Conservation (phyloP, 2,329 filamentous ascomycete genomes). For the Beauveria australis region DNA sequence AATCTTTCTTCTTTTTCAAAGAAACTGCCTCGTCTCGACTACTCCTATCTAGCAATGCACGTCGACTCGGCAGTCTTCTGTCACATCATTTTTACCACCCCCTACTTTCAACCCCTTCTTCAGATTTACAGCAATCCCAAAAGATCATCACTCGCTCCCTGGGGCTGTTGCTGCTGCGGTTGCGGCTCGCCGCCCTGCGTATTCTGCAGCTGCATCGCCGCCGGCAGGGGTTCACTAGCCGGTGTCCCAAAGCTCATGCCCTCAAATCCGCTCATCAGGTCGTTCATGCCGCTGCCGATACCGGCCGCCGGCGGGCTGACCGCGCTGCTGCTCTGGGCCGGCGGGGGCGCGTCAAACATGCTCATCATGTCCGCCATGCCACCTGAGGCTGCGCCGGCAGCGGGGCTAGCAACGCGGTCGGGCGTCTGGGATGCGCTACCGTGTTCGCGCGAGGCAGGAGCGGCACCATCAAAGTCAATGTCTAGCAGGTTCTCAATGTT, state of each 20-base stretch:
- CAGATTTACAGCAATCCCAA: constrained; percentile 32
- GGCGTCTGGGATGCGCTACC: constrained; percentile 51
- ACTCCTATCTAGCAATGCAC: not conserved
- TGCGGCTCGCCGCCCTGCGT: constrained; percentile 20
- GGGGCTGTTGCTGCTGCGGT: constrained; percentile 29
- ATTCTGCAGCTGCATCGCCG: constrained; percentile 47
- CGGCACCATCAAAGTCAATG: constrained; percentile 90
- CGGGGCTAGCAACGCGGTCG: constrained; percentile 59
- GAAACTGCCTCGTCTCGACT: not conserved
- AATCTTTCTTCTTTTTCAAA: not conserved
- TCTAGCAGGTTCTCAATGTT: constrained; percentile 94
- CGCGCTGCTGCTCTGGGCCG: constrained; percentile 37
- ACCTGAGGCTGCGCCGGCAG: constrained; percentile 32
- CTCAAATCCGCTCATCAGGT: constrained; percentile 85
- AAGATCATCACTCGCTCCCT: constrained; percentile 56
- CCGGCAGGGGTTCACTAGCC: constrained; percentile 53
- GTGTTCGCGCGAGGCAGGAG: constrained; percentile 73
- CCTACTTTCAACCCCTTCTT: constrained; percentile 11
- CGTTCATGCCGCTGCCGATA: constrained; percentile 60
- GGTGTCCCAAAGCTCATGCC: constrained; percentile 64
- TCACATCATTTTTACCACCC: not conserved
- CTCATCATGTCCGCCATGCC: constrained; percentile 59
- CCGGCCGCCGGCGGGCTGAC: constrained; percentile 25
- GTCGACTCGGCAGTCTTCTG: no score
- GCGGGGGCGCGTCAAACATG: constrained; percentile 58